phyloP scores from a whole-genome alignment of 768 basidiomycete genomes.

The Leucosporidium creatinivorum region DNA sequence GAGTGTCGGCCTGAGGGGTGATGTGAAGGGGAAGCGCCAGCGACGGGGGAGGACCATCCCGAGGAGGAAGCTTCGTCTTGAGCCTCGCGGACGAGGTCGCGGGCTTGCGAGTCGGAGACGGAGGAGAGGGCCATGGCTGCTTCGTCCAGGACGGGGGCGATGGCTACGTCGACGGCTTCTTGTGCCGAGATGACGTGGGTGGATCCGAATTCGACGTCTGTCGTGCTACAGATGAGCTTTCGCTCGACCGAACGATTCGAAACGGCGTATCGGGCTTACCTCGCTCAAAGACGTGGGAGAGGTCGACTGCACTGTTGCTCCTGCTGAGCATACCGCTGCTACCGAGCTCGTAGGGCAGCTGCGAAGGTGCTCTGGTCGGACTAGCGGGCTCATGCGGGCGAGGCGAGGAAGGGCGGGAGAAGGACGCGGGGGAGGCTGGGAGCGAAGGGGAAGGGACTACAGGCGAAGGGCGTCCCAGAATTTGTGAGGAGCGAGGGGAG shows the following conservation, averaged over 20 bases:
- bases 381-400: too few relatives aligned
- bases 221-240: neutral
- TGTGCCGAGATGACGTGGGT: conserved; percentile 26
- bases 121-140: conserved; percentile 26
- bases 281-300: conserved; percentile 33
- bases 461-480: neutral
- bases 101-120: conserved; percentile 11
- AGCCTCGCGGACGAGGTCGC: neutral
- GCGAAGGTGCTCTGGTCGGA: too few relatives aligned
- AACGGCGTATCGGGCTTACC: conserved; percentile 12
- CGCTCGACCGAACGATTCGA: neutral
- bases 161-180: conserved; percentile 31
- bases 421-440: neutral
- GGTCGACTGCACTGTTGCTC: conserved; percentile 19
- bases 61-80: conserved; percentile 18
- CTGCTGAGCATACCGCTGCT: neutral
- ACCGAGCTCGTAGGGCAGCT: too few relatives aligned
- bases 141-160: conserved; percentile 31
- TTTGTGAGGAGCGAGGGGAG: conserved; percentile 2
- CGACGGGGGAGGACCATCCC: conserved; percentile 24
- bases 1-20: neutral
- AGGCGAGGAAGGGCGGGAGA: neutral
- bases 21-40: neutral
- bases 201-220: conserved; percentile 33
- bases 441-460: neutral